phyloP scores from a whole-genome alignment of 441 rosid genomes.

The Populus hybrid region DNA sequence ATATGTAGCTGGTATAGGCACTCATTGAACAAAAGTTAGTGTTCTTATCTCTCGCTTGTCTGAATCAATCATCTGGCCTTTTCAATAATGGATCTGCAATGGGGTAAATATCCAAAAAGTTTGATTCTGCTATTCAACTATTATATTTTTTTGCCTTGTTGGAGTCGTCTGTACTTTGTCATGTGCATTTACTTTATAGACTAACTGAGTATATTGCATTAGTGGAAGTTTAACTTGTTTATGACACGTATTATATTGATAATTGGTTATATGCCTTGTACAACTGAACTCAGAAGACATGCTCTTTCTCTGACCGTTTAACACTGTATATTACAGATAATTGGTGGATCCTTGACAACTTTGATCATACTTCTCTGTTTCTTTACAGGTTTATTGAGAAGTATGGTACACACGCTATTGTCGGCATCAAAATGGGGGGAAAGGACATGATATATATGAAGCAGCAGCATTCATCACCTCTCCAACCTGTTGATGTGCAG shows the following conservation, averaged over 20 bases:
- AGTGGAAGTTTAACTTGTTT: not conserved
- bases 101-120: not conserved
- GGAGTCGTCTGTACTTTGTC: not conserved
- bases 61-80: not conserved
- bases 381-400: constrained; percentile 73
- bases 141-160: no score
- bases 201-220: not conserved
- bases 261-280: not conserved
- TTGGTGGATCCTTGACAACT: not conserved
- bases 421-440: constrained; percentile 96
- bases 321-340: not conserved
- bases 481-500: constrained; percentile 74
- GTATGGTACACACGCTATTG: constrained; percentile 86
- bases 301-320: not conserved
- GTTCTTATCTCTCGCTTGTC: not conserved
- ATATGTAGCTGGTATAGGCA: not conserved
- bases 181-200: not conserved
- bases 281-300: not conserved
- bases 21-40: not conserved
- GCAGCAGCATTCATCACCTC: constrained; percentile 73
- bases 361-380: not conserved
- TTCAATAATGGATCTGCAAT: not conserved
- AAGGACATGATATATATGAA: constrained; percentile 85
- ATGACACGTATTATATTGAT: not conserved
- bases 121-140: not conserved